Conservation (phyloP, 768 basidiomycete genomes). For the Russula olivacea region DNA sequence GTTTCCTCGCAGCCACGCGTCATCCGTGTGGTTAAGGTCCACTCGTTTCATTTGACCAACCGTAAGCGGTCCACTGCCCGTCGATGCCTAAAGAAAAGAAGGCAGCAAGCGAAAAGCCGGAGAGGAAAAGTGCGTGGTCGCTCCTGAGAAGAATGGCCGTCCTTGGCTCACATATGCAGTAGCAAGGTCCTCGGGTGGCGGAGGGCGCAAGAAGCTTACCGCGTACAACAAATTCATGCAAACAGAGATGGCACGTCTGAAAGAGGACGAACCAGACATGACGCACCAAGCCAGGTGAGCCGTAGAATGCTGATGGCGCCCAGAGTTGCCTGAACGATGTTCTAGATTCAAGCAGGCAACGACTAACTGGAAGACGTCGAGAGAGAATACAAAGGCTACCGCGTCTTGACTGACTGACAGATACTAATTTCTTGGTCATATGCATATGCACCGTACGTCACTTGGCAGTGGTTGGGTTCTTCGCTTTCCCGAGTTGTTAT, state of each 20-base stretch:
- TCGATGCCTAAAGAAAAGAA: constrained; percentile 25
- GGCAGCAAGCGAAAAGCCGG: constrained; percentile 23
- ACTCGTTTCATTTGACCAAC: not conserved
- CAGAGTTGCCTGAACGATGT: constrained; percentile 15
- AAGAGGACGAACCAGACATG: constrained; percentile 67
- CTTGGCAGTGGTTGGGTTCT: not conserved
- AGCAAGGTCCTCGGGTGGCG: constrained; percentile 49
- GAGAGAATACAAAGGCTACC: constrained; percentile 40
- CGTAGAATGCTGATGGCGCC: not conserved
- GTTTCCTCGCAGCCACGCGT: not conserved
- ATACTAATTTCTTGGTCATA: constrained; percentile 7
- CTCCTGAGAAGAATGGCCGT: not conserved
- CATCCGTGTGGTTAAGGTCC: constrained; percentile 4
- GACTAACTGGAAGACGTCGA: constrained; percentile 70
- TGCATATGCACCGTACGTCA: not conserved
- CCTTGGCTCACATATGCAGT: constrained; percentile 23
- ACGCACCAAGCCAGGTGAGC: constrained; percentile 67
- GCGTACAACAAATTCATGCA: constrained; percentile 80
- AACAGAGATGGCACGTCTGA: constrained; percentile 71
- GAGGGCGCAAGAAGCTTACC: constrained; percentile 56
- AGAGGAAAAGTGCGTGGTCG: constrained; percentile 22
- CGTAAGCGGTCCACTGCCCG: not conserved
- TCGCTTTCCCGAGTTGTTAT: not conserved
- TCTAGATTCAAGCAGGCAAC: constrained; percentile 67
- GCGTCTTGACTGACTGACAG: constrained; percentile 8